Evolutionary conservation across 305 asterid genomes (phyloP).

Genomic region (Vinca major): DNA sequence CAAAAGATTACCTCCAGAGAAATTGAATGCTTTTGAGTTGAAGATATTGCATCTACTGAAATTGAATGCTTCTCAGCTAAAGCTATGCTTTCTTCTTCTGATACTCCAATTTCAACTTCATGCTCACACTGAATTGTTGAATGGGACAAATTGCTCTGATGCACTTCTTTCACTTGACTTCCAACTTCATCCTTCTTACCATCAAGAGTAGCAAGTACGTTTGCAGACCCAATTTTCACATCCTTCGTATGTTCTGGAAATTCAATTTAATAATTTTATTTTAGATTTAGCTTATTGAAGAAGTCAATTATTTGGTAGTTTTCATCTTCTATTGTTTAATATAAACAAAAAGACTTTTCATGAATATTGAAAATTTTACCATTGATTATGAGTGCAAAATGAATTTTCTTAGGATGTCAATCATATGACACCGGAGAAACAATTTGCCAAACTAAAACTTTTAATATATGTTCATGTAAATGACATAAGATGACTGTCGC

Average conservation of each 20-base stretch:
- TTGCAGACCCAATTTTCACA: conserved; percentile 14
- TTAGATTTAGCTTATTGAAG: neutral
- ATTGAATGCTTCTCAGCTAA: conserved; percentile 26
- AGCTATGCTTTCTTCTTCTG: conserved; percentile 22
- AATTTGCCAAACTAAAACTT: no score
- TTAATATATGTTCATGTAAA: no score
- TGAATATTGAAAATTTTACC: neutral
- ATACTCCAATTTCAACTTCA: conserved; percentile 17
- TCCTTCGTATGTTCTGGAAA: conserved; percentile 18
- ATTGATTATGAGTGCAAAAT: no score
- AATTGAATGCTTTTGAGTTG: conserved; percentile 33
- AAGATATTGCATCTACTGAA: conserved; percentile 24
- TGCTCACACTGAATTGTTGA: conserved; percentile 21
- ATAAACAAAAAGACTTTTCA: neutral
- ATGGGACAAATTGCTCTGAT: conserved; percentile 20
- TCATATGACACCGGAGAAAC: neutral
- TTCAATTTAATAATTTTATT: neutral
- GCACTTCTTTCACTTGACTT: conserved; percentile 23
- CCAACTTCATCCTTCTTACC: conserved; percentile 23
- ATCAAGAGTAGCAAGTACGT: conserved; percentile 22
- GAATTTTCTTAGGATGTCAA: neutral
- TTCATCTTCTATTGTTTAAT: neutral
- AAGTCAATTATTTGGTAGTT: neutral
- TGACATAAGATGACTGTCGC: no score
- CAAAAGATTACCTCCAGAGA: conserved; percentile 42